Conservation (phyloP, 805 yeast species). For the Lipomyces mesembrius region DNA sequence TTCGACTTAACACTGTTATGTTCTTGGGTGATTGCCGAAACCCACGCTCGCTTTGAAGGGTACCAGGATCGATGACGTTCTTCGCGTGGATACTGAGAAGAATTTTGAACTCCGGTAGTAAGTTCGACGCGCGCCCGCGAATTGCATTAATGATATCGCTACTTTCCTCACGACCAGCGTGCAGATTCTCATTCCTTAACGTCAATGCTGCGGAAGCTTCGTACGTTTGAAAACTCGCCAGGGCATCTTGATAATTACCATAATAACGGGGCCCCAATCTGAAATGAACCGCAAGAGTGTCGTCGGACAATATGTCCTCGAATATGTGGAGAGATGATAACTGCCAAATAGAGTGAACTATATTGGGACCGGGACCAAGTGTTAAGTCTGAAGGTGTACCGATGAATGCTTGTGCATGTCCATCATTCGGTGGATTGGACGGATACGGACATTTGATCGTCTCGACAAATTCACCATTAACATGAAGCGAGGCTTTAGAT, state of each 20-base stretch:
- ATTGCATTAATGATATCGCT: constrained; percentile 38
- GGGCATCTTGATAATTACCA: constrained; percentile 41
- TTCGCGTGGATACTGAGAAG: constrained; percentile 36
- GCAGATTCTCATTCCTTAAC: constrained; percentile 33
- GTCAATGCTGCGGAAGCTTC: constrained; percentile 40
- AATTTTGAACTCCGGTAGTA: constrained; percentile 36
- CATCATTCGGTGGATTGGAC: constrained; percentile 36
- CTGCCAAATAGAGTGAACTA: constrained; percentile 30
- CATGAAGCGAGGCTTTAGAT: constrained; percentile 39
- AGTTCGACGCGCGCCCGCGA: constrained; percentile 35
- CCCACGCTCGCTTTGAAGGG: constrained; percentile 25
- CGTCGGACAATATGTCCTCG: constrained; percentile 37
- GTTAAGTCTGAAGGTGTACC: constrained; percentile 37
- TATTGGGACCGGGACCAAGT: constrained; percentile 25
- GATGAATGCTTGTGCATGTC: constrained; percentile 31
- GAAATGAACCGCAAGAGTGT: constrained; percentile 37
- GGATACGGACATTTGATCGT: constrained; percentile 40
- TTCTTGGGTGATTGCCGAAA: constrained; percentile 30
- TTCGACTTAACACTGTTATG: constrained; percentile 24
- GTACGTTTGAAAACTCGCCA: constrained; percentile 40
- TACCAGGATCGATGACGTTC: constrained; percentile 25
- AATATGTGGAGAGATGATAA: constrained; percentile 36
- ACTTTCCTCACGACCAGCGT: constrained; percentile 28
- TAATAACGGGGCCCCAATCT: constrained; percentile 39
- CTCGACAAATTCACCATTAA: constrained; percentile 39